A percentile compares a stretch with the other conserved stretches of the same genome.
These are phyloP conservation scores for Neurospora crassa DNA, from an alignment of 2,329 filamentous ascomycete genomes.

Conservation along the genomic window DNA sequence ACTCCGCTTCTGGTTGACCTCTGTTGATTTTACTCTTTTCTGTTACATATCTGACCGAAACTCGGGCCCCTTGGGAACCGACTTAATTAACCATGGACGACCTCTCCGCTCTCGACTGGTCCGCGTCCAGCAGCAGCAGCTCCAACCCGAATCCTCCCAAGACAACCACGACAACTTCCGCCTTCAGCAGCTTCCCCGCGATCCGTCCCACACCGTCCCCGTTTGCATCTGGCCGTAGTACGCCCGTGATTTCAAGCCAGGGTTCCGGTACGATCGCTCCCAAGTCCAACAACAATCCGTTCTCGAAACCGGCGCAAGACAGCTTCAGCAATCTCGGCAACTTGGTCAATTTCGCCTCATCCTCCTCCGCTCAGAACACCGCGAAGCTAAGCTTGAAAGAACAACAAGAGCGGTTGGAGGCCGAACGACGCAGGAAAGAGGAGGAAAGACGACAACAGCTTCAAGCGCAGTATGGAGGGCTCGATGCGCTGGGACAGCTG, in stretches of 20 bases:
- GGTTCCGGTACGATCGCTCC: conserved; percentile 32
- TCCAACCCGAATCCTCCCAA: conserved; percentile 23
- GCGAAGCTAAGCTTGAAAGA: conserved; percentile 72
- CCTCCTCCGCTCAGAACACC: conserved; percentile 44
- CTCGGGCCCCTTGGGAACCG: background rate
- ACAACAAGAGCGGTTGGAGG: conserved; percentile 58
- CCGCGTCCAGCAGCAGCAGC: conserved; percentile 27
- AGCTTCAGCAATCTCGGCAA: conserved; percentile 73
- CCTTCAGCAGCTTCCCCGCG: conserved; percentile 31
- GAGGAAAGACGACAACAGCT: conserved; percentile 61
- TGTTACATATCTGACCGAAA: background rate
- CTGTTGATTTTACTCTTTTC: background rate
- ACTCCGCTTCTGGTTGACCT: background rate
- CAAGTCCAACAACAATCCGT: conserved; percentile 25
- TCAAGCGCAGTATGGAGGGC: conserved; percentile 64
- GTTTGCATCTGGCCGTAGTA: conserved; percentile 45
- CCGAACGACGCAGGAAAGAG: conserved; percentile 61
- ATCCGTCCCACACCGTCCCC: conserved; percentile 48
- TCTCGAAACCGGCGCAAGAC: conserved; percentile 49
- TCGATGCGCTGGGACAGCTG: background rate
- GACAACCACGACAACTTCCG: conserved; percentile 30
- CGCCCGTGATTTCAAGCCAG: conserved; percentile 40
- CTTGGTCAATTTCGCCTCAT: conserved; percentile 54
- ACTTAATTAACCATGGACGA: conserved; percentile 42
- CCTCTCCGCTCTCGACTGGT: conserved; percentile 52